Base-by-base conservation (phyloP, 1,284 basidiomycete genomes). In the Cryptococcus maquisensis region DNA sequence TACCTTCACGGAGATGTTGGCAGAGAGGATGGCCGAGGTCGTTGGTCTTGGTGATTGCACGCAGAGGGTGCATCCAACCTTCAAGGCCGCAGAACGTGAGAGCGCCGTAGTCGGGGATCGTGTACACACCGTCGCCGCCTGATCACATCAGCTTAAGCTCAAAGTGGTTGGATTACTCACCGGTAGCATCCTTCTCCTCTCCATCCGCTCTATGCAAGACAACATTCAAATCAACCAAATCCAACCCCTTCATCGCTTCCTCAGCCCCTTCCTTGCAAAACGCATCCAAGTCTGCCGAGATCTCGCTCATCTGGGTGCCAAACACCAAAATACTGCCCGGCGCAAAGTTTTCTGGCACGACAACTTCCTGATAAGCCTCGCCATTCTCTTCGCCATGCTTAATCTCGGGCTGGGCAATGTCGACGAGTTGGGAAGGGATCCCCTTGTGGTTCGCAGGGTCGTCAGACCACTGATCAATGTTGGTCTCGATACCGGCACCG, bases 241-340 rank as follows among this genome's bases (percentile, higher is more conserved):
- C 81, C n/a, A 96, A 81, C 9, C 83, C 81, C 5, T 76, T 79
- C 67, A 96, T 88, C 0, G 86, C 88, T 42, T 83, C 82, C 35
- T 84, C 81, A 0, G 83, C 87, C 1, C 82, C 86, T 9, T 82
- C 80, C 2, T 79, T 78, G 57, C 88, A 91, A 63, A 86, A 84
- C 2, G 72, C 68, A 57, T 94, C 91, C 3, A 96, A 79, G 0
- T 81, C 77, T 60, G 62, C 87, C 83, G 61, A 86, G 76, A 71
- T 71, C 23, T 69, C 69, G 46, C 87, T 82, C 59, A 91, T 81
- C 62, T 86, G 83, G 0, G 93, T 94, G 67, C 86, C 83, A 68
- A 95, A 95, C 18, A 97, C 66, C 84, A 96, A 85, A 66, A 96
- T 84, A 61, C 88, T 90, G 8, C 93, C 93, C 0, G 93, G 92